A percentile compares a stretch with the other conserved stretches of the same genome.
Evolutionary conservation across 306 rosid species (phyloP).

Genomic region (Cucurbita argyrosperma): DNA sequence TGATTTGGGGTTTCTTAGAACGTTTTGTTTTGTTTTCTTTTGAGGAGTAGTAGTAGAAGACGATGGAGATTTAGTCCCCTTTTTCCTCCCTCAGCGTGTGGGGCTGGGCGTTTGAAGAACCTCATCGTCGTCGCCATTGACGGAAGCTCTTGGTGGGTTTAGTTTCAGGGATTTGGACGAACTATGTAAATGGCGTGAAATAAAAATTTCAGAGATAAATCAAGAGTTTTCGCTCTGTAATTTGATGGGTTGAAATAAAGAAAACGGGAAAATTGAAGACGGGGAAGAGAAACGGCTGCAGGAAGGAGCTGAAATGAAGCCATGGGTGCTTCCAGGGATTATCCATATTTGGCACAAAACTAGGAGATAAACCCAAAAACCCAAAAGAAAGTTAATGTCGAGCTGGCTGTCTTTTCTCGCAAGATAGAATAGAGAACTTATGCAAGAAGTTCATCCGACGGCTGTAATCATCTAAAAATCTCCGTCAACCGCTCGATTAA

Average conservation of each 20-base stretch:
- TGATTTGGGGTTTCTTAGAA: slow-evolving; percentile 14
- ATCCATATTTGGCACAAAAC: slow-evolving; percentile 8
- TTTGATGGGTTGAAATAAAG: slow-evolving; percentile 3
- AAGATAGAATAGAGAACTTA: neutral
- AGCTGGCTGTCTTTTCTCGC: neutral
- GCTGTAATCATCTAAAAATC: neutral
- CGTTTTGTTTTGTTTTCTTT: slow-evolving; percentile 30
- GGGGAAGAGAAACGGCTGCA: slow-evolving; percentile 8
- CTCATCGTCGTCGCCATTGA: slow-evolving; percentile 22
- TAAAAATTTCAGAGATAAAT: slow-evolving; percentile 2
- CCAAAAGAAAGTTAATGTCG: neutral
- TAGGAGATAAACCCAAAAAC: neutral
- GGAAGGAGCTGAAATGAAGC: slow-evolving; percentile 32
- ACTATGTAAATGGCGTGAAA: neutral
- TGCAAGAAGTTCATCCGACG: neutral
- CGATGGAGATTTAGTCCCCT: slow-evolving; percentile 15
- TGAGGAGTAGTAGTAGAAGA: slow-evolving; percentile 7
- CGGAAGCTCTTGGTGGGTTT: slow-evolving; percentile 23
- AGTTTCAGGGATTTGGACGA: neutral
- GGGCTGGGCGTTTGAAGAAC: slow-evolving; percentile 27
- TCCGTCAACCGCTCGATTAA: slow-evolving; percentile 1
- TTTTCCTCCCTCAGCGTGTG: slow-evolving; percentile 54
- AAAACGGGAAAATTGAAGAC: slow-evolving; percentile 11
- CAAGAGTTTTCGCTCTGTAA: neutral
- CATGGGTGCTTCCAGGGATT: slow-evolving; percentile 46